Base-by-base conservation (phyloP, 768 basidiomycete genomes). In the Suillus ampliporus region DNA sequence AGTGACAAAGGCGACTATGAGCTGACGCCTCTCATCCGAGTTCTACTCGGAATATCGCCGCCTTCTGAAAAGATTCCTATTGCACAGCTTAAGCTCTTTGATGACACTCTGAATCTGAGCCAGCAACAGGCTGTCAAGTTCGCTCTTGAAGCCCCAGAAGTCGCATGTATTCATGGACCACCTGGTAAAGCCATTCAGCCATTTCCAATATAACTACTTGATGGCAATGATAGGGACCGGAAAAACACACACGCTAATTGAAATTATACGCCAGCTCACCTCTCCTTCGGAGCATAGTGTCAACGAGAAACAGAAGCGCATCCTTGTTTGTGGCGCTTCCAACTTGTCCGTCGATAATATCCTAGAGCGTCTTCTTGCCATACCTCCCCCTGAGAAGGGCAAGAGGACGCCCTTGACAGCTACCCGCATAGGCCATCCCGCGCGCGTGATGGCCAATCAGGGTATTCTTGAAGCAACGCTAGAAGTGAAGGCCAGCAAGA, bases 331-430 rank as follows among this genome's bases (percentile, higher is more conserved):
- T 69, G 95, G 95, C 23, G 95, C 95, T 9, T 95, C 92, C 4
- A 97, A 99, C 68, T 81, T 99, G 57, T 91, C 96, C 1, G 94
- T 97, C 1, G 97, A 99, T 74, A 99, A 99, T 74, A 90, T 99
- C 43, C 83, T 99, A 14, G 90, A 96, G 68, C 84, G 97, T 21
- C 81, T 99, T 11, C 80, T 92, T 17, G 84, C 83, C 17, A 77
- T 92, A 4, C 88, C 89, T 14, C 64, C 76, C 0, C 68, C 75
- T 1, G 83, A 83, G 28, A 87, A 83, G 57, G 80, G 79, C 5
- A 76, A 79, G 23, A 82, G 77, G 63, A 17, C 15, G 15, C 65
- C 64, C 3, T 67, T 92, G 13, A 88, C 82, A 70, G 85, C 89
- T 8, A 95, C 95, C 0, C 84, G 97, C n/a, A 83, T 99, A 14